Base-by-base conservation (phyloP, 306 rosid species). In the Trichosanthes cucumerina region DNA sequence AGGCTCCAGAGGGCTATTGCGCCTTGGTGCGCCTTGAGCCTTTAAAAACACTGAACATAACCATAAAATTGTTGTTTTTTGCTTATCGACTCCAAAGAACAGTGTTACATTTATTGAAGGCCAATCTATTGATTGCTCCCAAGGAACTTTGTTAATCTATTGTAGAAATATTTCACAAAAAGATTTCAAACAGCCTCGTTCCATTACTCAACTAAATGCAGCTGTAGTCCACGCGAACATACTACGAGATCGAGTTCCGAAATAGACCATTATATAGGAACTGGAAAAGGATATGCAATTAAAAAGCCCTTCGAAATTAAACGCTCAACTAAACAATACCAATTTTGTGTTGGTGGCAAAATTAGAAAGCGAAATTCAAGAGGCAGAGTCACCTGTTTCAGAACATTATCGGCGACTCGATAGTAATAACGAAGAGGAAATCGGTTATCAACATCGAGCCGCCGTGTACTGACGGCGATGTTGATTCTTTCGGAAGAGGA, bases 401-500 rank as follows among this genome's bases (percentile, higher is more conserved):
- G 91, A 71, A 94, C 80, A 81, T 88, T 94, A 78, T 94, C 93
- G 4, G 98, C 96, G 84, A 94, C 91, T 82, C 98, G 91, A 31
- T 78, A 80, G 82, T 94, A 94, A 70, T 87, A 89, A 5, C 95
- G 92, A 26, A 94, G 91, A 11, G 96, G 74, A 82, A 94, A 90
- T 76, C 96, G 88, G 68, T 94, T 86, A 46, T 94, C 97, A 52
- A 94, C 96, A 31, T 83, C 91, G 52, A 90, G 84, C 57, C 80
- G 86, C 85, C 85, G 96, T 73, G 98, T 88, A 60, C 88, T 79
- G 19, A 89, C 92, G 58, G 96, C 92, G 77, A 94, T 85, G 88
- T 87, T 87, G 66, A 94, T 88, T 78, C 81, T 77, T 33, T 90
- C 89, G 19, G 89, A 82, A 77, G 93, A 86, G 71, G 87, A 79